A percentile compares a stretch with the other conserved stretches of the same genome.
Evolutionary conservation across 148 eudicot species (phyloP).

Genomic region (Camellia granthamiana): DNA sequence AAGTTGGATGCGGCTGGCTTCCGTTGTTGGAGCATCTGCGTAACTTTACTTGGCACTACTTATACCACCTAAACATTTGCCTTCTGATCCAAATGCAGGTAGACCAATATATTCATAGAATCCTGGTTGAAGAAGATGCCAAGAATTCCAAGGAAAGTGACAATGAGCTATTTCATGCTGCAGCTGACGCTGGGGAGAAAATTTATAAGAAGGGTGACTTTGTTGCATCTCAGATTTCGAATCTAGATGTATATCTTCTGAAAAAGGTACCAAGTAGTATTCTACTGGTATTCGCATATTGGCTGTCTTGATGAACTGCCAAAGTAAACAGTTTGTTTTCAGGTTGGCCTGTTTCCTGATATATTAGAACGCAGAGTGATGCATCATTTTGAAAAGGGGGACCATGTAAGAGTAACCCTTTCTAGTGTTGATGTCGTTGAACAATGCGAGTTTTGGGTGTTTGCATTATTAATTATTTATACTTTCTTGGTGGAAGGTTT

Average conservation of each 20-base stretch:
- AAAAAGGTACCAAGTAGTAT: constrained; percentile 55
- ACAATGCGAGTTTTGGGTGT: constrained; percentile 1
- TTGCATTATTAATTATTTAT: constrained; percentile 16
- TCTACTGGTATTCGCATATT: constrained; percentile 2
- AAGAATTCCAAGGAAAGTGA: constrained; percentile 32
- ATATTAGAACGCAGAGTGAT: constrained; percentile 74
- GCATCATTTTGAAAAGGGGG: constrained; percentile 71
- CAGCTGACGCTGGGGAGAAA: constrained; percentile 61
- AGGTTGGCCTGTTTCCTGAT: constrained; percentile 98
- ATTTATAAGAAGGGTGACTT: constrained; percentile 73
- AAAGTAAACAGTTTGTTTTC: constrained; percentile 19
- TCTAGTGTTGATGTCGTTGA: constrained; percentile 6
- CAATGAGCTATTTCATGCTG: constrained; percentile 55
- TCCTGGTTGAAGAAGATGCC: constrained; percentile 87
- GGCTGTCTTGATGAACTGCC: constrained; percentile 15
- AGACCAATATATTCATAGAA: constrained; percentile 86
- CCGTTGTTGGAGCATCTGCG: constrained; percentile 5
- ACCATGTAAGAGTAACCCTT: constrained; percentile 52
- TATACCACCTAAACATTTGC: neutral
- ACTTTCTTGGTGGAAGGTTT: constrained; percentile 53
- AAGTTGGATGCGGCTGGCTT: constrained; percentile 19
- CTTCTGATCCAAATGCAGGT: constrained; percentile 49
- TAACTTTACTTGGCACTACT: neutral
- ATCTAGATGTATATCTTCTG: constrained; percentile 68
- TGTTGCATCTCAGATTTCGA: constrained; percentile 50